Evolutionary conservation across 345 rosid genomes (phyloP).

Genomic region (Populus nigra): DNA sequence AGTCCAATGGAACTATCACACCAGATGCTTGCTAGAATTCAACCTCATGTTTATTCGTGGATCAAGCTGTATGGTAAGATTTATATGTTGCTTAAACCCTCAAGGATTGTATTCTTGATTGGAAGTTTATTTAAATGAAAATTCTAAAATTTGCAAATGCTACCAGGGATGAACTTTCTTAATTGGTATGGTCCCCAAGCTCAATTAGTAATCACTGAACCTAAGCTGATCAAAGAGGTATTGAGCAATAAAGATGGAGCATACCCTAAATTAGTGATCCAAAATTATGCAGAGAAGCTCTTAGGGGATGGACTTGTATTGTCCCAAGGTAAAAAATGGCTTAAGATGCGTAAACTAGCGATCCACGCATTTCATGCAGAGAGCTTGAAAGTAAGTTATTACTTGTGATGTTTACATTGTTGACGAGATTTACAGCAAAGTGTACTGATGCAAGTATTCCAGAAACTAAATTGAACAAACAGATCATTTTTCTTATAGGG

Average conservation of each 20-base stretch:
- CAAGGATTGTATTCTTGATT: neutral
- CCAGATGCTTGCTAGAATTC: constrained; percentile 5
- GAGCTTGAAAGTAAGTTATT: constrained; percentile 33
- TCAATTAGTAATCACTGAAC: constrained; percentile 36
- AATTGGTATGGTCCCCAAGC: constrained; percentile 37
- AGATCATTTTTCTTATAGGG: constrained; percentile 8
- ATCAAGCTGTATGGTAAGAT: constrained; percentile 6
- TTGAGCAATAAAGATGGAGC: constrained; percentile 32
- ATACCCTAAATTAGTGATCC: constrained; percentile 5
- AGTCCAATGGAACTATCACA: constrained; percentile 3
- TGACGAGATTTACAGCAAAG: no score
- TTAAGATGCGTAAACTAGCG: constrained; percentile 40
- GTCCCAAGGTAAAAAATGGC: constrained; percentile 42
- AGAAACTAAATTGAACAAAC: neutral
- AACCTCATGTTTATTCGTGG: constrained; percentile 12
- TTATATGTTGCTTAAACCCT: neutral
- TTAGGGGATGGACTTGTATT: constrained; percentile 40
- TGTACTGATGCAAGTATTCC: no score
- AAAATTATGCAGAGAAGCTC: constrained; percentile 11
- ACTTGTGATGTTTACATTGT: neutral
- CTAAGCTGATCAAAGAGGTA: constrained; percentile 42
- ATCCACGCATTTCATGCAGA: constrained; percentile 48
- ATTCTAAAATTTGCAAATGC: neutral
- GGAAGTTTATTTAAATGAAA: neutral
- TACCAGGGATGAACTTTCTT: constrained; percentile 36